phyloP scores from a whole-genome alignment of 2,329 filamentous ascomycete species.

The Hysterium pulicare region DNA sequence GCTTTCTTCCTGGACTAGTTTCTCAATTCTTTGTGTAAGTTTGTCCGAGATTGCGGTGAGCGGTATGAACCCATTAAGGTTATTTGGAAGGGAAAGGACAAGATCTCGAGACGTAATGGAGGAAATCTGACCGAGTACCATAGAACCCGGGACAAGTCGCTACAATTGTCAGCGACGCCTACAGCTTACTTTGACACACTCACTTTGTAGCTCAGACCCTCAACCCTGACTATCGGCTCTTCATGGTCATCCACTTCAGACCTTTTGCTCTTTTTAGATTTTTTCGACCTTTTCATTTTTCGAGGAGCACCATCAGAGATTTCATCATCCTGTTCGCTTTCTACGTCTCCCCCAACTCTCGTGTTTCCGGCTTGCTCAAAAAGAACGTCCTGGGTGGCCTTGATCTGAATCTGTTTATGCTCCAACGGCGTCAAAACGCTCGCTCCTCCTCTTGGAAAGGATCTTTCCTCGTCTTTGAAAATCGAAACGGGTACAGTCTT shows the following conservation, averaged over 20 bases:
- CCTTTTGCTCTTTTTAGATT: constrained; percentile 43
- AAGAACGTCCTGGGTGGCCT: constrained; percentile 86
- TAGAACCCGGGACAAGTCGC: constrained; percentile 79
- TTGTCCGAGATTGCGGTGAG: constrained; percentile 86
- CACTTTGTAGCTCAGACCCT: constrained; percentile 88
- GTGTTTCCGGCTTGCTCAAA: constrained; percentile 74
- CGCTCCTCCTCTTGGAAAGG: constrained; percentile 89
- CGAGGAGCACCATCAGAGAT: constrained; percentile 40
- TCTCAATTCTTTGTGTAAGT: constrained; percentile 72
- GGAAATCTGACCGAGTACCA: constrained; percentile 82
- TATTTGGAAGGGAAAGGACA: constrained; percentile 83
- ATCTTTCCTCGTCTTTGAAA: constrained; percentile 73
- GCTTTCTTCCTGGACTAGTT: constrained; percentile 58
- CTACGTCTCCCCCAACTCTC: constrained; percentile 51
- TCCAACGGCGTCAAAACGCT: constrained; percentile 89
- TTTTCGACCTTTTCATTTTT: constrained; percentile 55
- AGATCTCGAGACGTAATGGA: constrained; percentile 78
- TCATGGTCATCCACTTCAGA: constrained; percentile 42
- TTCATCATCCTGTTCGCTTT: constrained; percentile 42
- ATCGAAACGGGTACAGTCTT: constrained; percentile 41
- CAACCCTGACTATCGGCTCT: constrained; percentile 62
- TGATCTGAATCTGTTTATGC: constrained; percentile 91
- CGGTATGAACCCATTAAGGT: constrained; percentile 82
- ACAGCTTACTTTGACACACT: too few species aligned
- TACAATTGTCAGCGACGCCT: too few species aligned